Conservation (phyloP, 768 basidiomycete species). For the Lyophyllum atratum region DNA sequence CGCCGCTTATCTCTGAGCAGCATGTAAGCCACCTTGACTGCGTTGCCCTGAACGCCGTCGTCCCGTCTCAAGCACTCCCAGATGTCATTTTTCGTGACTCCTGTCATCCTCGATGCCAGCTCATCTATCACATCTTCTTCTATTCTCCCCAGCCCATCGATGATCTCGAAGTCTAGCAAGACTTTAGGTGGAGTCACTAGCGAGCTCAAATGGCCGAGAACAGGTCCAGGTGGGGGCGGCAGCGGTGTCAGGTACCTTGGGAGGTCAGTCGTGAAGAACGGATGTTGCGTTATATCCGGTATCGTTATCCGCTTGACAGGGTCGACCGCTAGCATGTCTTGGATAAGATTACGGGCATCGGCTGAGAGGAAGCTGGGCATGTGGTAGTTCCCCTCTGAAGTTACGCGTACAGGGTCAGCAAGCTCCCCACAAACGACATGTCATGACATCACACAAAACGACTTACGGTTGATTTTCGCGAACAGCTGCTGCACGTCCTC, state of each 20-base stretch:
- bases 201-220: slow-evolving; percentile 71
- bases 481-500: slow-evolving; percentile 92
- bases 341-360: slow-evolving; percentile 80
- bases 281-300: slow-evolving; percentile 85
- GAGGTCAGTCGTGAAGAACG: slow-evolving; percentile 87
- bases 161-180: slow-evolving; percentile 76
- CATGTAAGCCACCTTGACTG: slow-evolving; percentile 96
- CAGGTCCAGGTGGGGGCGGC: slow-evolving; percentile 75
- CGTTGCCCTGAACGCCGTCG: slow-evolving; percentile 86
- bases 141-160: slow-evolving; percentile 90
- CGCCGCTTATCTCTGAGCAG: slow-evolving; percentile 87
- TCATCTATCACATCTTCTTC: slow-evolving; percentile 92
- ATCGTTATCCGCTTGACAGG: slow-evolving; percentile 95
- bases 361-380: slow-evolving; percentile 79
- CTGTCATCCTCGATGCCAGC: slow-evolving; percentile 68
- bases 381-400: slow-evolving; percentile 80
- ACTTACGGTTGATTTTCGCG: slow-evolving; percentile 87
- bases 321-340: slow-evolving; percentile 90
- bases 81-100: slow-evolving; percentile 80
- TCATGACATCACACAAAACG: not conserved
- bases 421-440: not conserved
- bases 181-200: slow-evolving; percentile 69
- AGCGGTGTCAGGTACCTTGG: slow-evolving; percentile 85
- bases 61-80: slow-evolving; percentile 84
- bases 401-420: slow-evolving; percentile 10